A percentile compares a stretch with the other conserved stretches of the same genome.
Conservation (phyloP, 805 yeast species). For the Vanderwaltozyma yarrowii region DNA sequence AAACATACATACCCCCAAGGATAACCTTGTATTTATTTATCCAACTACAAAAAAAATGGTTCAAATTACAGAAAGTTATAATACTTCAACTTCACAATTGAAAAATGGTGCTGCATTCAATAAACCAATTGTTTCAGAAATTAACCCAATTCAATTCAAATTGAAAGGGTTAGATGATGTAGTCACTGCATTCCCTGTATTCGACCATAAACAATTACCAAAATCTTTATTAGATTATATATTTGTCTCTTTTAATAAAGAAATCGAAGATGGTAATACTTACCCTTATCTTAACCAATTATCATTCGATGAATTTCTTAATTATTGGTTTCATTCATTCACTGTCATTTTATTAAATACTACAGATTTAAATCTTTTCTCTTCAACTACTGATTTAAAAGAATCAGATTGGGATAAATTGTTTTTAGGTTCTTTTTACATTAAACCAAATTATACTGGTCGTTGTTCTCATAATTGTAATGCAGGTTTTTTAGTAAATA, state of each 20-base stretch:
- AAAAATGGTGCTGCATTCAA: too few relatives aligned
- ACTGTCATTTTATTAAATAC: slow-evolving; percentile 51
- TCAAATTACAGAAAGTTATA: too few relatives aligned
- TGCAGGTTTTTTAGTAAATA: slow-evolving; percentile 72
- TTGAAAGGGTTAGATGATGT: slow-evolving; percentile 34
- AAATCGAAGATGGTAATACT: slow-evolving; percentile 63
- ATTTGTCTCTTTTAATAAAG: slow-evolving; percentile 46
- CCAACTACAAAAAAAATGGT: too few relatives aligned
- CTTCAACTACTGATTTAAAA: slow-evolving; percentile 19
- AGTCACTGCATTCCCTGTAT: slow-evolving; percentile 57
- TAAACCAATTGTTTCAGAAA: slow-evolving; percentile 23
- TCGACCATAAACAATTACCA: slow-evolving; percentile 41
- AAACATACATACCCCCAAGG: too few relatives aligned
- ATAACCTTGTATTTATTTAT: too few relatives aligned
- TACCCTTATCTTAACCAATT: slow-evolving; percentile 49
- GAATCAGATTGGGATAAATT: slow-evolving; percentile 34
- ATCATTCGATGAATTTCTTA: slow-evolving; percentile 40
- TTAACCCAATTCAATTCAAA: slow-evolving; percentile 31
- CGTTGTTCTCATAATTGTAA: slow-evolving; percentile 82
- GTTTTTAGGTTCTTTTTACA: slow-evolving; percentile 64
- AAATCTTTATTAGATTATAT: slow-evolving; percentile 36
- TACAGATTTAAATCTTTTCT: slow-evolving; percentile 10
- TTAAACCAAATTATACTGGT: slow-evolving; percentile 81
- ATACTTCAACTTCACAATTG: slow-evolving; percentile 10
- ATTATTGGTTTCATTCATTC: slow-evolving; percentile 60